Evolutionary conservation across 2,329 filamentous ascomycete species (phyloP).

Genomic region (Colletotrichum tropicale): DNA sequence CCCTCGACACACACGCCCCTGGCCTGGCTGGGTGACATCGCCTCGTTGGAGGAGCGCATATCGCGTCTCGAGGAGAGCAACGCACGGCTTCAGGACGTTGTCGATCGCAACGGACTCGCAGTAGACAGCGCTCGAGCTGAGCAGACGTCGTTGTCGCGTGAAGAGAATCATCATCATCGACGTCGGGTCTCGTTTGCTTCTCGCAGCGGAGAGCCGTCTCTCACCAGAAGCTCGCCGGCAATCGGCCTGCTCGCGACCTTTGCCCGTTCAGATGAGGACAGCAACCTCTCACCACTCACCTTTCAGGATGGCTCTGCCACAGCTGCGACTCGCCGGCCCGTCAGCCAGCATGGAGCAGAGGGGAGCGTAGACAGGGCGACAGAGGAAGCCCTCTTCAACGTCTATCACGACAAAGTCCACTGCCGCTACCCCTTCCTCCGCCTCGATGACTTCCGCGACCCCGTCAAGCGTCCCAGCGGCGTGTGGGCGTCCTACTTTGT

Average conservation of each 20-base stretch:
- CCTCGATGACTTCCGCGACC: slow-evolving; percentile 20
- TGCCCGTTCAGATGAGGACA: not conserved
- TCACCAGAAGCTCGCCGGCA: not conserved
- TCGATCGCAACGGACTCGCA: not conserved
- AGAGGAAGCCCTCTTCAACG: slow-evolving; percentile 24
- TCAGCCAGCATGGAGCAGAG: not conserved
- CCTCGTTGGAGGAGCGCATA: not conserved
- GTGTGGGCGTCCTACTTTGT: slow-evolving; percentile 30
- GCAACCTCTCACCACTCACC: not conserved
- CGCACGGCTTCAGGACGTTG: not conserved
- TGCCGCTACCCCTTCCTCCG: slow-evolving; percentile 29
- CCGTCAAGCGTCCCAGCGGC: not conserved
- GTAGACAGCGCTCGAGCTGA: not conserved
- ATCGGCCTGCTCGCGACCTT: not conserved
- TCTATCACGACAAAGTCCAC: slow-evolving; percentile 29
- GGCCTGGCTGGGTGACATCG: not conserved
- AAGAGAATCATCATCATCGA: not conserved
- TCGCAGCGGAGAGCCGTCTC: not conserved
- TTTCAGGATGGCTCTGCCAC: not conserved
- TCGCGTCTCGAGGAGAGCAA: not conserved
- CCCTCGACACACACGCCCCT: not conserved
- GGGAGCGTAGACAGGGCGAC: not conserved
- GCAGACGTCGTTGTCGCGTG: not conserved
- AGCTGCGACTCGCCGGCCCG: not conserved
- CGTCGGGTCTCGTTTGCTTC: not conserved